These are phyloP conservation scores for Acer campestre DNA, from an alignment of 345 rosid species.

Conservation along the genomic window DNA sequence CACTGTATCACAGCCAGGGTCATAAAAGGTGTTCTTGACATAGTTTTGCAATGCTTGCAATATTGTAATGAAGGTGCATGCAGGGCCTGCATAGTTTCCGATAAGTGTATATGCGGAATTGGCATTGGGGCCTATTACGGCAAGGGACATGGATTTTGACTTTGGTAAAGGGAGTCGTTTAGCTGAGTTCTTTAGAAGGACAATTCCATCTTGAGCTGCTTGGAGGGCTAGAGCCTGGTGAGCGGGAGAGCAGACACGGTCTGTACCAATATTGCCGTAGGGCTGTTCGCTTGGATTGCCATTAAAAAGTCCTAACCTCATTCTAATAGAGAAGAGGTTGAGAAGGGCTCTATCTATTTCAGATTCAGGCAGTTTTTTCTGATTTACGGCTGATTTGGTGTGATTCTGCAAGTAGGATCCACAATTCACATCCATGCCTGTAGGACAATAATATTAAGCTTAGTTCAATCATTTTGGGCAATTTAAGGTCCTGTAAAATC, in stretches of 20 bases:
- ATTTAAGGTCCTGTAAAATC: background rate
- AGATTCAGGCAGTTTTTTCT: slow-evolving; percentile 59
- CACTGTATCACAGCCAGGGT: slow-evolving; percentile 68
- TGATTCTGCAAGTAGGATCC: slow-evolving; percentile 68
- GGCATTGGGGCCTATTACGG: slow-evolving; percentile 88
- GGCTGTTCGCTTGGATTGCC: slow-evolving; percentile 64
- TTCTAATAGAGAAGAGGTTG: slow-evolving; percentile 76
- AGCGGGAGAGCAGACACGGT: slow-evolving; percentile 62
- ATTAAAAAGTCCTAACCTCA: slow-evolving; percentile 87
- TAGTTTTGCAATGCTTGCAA: slow-evolving; percentile 59
- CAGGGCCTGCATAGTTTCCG: slow-evolving; percentile 86
- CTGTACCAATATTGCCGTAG: slow-evolving; percentile 65
- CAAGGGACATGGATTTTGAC: slow-evolving; percentile 53
- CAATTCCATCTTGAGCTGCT: slow-evolving; percentile 86
- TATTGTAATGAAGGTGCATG: slow-evolving; percentile 63
- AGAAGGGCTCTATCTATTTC: slow-evolving; percentile 71
- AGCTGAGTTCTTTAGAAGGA: slow-evolving; percentile 68
- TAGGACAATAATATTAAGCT: background rate
- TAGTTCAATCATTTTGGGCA: background rate
- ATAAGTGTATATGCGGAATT: slow-evolving; percentile 51
- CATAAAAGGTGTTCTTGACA: slow-evolving; percentile 46
- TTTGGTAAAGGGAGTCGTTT: slow-evolving; percentile 65
- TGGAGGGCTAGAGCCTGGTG: slow-evolving; percentile 85
- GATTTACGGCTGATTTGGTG: slow-evolving; percentile 67
- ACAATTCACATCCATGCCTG: slow-evolving; percentile 93